These are phyloP conservation scores for Pneumocystis canis DNA, from an alignment of 1,139 yeast genomes.

Conservation along the genomic window DNA sequence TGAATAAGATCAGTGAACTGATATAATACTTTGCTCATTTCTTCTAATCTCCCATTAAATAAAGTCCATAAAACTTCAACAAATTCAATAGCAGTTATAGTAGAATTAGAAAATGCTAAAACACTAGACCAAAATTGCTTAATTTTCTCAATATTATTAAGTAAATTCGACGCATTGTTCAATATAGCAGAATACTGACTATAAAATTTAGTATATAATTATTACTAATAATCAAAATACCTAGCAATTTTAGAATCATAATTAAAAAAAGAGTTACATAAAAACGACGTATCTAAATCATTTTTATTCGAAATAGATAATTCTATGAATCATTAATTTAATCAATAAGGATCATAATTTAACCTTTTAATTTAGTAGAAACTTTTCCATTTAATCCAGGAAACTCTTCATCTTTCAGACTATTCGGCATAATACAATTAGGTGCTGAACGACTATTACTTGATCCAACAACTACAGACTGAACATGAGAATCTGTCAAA, in stretches of 20 bases:
- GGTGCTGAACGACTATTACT: not conserved
- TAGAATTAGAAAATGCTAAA: conserved; percentile 7
- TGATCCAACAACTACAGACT: not conserved
- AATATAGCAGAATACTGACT: not conserved
- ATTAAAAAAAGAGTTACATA: not conserved
- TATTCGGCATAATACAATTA: not conserved
- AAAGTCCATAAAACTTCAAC: conserved; percentile 5
- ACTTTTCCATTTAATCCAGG: not conserved
- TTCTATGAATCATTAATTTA: not conserved
- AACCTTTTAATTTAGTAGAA: not conserved
- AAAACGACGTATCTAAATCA: not conserved
- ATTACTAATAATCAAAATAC: not conserved
- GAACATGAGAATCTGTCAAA: not conserved
- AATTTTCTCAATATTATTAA: conserved; percentile 5
- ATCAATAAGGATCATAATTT: not conserved
- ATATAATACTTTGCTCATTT: conserved; percentile 7
- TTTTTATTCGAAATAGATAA: not conserved
- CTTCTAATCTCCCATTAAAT: conserved; percentile 3
- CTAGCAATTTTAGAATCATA: not conserved
- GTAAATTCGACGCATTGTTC: not conserved
- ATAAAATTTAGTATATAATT: not conserved
- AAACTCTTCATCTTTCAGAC: not conserved
- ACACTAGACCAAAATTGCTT: conserved; percentile 7
- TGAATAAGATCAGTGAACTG: conserved; percentile 9
- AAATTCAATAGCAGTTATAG: conserved; percentile 9